phyloP scores from a whole-genome alignment of 371 early-diverging fungal species.

The Lichtheimia ramosa region DNA sequence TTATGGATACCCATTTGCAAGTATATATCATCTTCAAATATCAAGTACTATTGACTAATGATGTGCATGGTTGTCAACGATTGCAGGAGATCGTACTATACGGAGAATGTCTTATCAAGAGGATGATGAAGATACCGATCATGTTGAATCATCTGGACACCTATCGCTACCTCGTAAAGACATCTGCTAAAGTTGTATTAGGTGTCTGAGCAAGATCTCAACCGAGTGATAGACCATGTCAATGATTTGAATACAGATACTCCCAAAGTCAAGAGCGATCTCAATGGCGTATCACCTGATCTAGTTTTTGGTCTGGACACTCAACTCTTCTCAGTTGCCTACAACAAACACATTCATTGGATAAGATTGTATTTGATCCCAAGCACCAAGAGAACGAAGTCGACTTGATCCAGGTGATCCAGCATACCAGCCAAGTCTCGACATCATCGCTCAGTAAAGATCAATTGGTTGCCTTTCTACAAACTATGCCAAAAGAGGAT shows the following conservation, averaged over 20 bases:
- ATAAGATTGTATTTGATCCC: slow-evolving; percentile 50
- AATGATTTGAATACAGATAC: slow-evolving; percentile 94
- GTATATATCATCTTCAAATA: slow-evolving; percentile 13
- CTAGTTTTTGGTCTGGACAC: slow-evolving; percentile 93
- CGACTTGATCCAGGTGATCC: slow-evolving; percentile 70
- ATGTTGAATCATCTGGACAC: background rate
- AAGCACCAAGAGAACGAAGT: slow-evolving; percentile 76
- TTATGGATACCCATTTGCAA: slow-evolving; percentile 48
- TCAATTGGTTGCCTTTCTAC: slow-evolving; percentile 60
- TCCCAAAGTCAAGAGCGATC: slow-evolving; percentile 79
- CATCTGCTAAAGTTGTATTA: slow-evolving; percentile 10
- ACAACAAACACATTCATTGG: slow-evolving; percentile 35
- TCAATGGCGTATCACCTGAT: slow-evolving; percentile 67
- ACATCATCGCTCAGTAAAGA: slow-evolving; percentile 16
- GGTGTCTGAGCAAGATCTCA: slow-evolving; percentile 80
- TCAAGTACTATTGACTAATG: background rate
- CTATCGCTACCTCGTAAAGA: background rate
- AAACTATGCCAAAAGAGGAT: slow-evolving; percentile 71
- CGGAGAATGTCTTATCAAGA: slow-evolving; percentile 75
- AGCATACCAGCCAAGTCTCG: background rate
- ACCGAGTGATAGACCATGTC: slow-evolving; percentile 86
- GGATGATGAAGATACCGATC: background rate
- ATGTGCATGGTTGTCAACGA: background rate
- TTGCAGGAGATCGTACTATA: slow-evolving; percentile 64
- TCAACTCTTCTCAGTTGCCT: slow-evolving; percentile 67